A percentile compares a stretch with the other conserved stretches of the same genome.
phyloP scores from a whole-genome alignment of 805 yeast species.

The Sugiyamaella mastotermitis region DNA sequence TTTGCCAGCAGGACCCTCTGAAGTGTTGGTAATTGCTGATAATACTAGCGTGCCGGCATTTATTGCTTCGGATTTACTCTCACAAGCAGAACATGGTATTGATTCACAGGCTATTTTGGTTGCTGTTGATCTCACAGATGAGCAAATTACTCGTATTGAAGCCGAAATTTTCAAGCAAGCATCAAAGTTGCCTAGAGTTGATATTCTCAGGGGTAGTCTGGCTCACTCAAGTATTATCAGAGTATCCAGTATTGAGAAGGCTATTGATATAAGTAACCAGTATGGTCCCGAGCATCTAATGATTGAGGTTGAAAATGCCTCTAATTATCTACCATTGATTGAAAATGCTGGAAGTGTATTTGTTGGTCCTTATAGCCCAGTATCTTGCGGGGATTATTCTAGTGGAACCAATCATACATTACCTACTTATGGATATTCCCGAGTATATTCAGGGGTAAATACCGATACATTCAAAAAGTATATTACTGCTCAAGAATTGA shows the following conservation, averaged over 20 bases:
- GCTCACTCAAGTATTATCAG: constrained; percentile 80
- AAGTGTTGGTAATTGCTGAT: constrained; percentile 92
- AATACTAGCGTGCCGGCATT: constrained; percentile 83
- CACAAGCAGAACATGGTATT: constrained; percentile 98
- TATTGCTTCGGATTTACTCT: constrained; percentile 92
- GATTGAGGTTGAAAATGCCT: constrained; percentile 79
- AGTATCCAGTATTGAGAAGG: constrained; percentile 68
- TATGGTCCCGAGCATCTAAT: constrained; percentile 99
- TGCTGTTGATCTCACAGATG: constrained; percentile 63
- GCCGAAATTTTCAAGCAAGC: constrained; percentile 85
- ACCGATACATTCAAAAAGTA: constrained; percentile 93
- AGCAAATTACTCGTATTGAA: constrained; percentile 63
- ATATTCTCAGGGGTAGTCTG: constrained; percentile 86
- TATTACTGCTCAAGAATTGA: constrained; percentile 88
- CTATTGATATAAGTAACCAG: constrained; percentile 74
- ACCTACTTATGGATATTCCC: constrained; percentile 98
- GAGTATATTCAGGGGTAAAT: constrained; percentile 95
- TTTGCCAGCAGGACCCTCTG: constrained; percentile 99
- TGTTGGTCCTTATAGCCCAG: constrained; percentile 95
- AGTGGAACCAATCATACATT: constrained; percentile 97
- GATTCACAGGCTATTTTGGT: constrained; percentile 95
- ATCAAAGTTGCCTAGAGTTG: constrained; percentile 76
- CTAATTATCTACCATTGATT: constrained; percentile 60
- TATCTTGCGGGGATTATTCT: constrained; percentile 97
- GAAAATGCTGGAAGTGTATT: constrained; percentile 95